Percentiles rank a stretch among this genome's conserved stretches.
phyloP scores from a whole-genome alignment of 1,284 basidiomycete genomes.

The Irpex lacteus region DNA sequence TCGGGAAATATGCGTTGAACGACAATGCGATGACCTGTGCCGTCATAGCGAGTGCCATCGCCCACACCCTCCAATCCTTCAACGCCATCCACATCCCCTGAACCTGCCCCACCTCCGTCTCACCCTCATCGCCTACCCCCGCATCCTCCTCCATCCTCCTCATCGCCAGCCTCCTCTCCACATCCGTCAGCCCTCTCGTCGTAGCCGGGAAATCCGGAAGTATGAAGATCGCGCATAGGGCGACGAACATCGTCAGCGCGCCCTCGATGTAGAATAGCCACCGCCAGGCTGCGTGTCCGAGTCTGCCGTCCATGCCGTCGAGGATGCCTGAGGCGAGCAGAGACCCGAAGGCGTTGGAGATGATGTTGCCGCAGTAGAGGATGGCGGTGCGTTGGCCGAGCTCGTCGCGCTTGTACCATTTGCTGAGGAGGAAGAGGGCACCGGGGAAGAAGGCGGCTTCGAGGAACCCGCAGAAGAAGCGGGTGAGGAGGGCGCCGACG shows the following conservation, averaged over 20 bases:
- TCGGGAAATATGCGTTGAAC: conserved; percentile 78
- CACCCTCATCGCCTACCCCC: conserved; percentile 44
- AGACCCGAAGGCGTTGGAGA: conserved; percentile 82
- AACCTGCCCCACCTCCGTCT: conserved; percentile 31
- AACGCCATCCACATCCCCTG: conserved; percentile 57
- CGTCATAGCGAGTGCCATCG: conserved; percentile 54
- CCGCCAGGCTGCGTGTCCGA: conserved; percentile 74
- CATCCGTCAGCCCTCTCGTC: conserved; percentile 43
- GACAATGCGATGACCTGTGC: conserved; percentile 53
- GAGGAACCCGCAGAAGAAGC: conserved; percentile 73
- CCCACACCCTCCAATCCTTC: conserved; percentile 74
- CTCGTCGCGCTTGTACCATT: conserved; percentile 70
- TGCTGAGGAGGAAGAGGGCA: conserved; percentile 58
- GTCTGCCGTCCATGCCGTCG: conserved; percentile 63
- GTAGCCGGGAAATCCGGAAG: conserved; percentile 76
- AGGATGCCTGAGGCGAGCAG: conserved; percentile 76
- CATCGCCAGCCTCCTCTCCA: conserved; percentile 65
- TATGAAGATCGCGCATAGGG: conserved; percentile 59
- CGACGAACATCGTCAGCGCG: conserved; percentile 60
- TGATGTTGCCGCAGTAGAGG: conserved; percentile 70
- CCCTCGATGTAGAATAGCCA: conserved; percentile 79
- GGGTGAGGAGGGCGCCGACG: conserved; percentile 62
- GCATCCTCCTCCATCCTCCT: conserved; percentile 75
- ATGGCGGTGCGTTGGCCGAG: conserved; percentile 74
- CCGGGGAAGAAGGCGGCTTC: conserved; percentile 79